Evolutionary conservation across 2,329 filamentous ascomycete genomes (phyloP).

Genomic region (Cytospora leucostoma): DNA sequence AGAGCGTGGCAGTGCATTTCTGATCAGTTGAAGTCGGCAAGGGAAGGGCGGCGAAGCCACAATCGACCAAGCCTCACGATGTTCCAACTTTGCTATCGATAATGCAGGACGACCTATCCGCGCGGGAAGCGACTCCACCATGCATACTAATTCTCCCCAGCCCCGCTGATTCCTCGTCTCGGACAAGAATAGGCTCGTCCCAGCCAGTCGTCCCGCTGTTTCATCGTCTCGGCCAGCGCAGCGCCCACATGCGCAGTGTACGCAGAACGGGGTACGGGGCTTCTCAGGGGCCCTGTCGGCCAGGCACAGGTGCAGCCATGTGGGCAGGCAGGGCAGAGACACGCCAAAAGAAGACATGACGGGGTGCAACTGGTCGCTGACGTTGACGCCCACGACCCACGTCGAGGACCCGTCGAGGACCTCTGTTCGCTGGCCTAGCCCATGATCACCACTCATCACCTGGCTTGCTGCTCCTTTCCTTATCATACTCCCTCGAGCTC

Average conservation of each 20-base stretch:
- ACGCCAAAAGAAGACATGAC: conserved; percentile 15
- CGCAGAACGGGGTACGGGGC: conserved; percentile 11
- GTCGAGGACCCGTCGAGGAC: conserved; percentile 9
- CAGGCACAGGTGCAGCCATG: not conserved
- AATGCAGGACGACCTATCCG: conserved; percentile 5
- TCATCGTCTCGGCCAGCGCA: conserved; percentile 10
- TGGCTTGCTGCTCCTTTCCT: conserved; percentile 8
- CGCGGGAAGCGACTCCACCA: not conserved
- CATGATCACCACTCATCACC: not conserved
- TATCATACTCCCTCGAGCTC: not conserved
- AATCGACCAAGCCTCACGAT: conserved; percentile 22
- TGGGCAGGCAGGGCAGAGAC: conserved; percentile 1
- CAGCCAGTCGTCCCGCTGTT: conserved; percentile 22
- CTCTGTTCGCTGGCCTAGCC: conserved; percentile 24
- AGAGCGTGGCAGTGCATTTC: not conserved
- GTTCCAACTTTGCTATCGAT: conserved; percentile 16
- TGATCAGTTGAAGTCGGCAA: not conserved
- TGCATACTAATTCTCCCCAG: conserved; percentile 3
- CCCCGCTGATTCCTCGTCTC: conserved; percentile 20
- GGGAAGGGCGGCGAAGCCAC: conserved; percentile 7
- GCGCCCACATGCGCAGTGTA: conserved; percentile 3
- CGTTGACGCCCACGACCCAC: conserved; percentile 27
- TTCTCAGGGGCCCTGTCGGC: conserved; percentile 12
- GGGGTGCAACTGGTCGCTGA: conserved; percentile 14
- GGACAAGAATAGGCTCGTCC: conserved; percentile 16